Percentiles rank a stretch among this genome's conserved stretches.
Conservation (phyloP, 2,329 filamentous ascomycete species). For the Arthrobotrys pseudoclavata region DNA sequence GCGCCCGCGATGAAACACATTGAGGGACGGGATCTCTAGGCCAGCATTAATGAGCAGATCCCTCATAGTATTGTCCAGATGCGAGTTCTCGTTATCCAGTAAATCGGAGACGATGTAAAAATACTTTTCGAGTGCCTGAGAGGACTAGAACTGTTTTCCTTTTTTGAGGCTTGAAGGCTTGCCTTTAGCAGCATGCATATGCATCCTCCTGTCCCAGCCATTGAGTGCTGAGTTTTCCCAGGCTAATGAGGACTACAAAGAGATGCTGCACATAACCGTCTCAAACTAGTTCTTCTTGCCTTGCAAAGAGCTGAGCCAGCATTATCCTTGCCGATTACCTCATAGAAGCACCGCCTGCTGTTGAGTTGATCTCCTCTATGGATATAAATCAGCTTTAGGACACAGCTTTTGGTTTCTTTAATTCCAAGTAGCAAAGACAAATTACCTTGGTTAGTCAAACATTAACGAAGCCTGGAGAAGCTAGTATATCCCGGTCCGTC, state of each 20-base stretch:
- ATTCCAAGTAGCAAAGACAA: conserved; percentile 5
- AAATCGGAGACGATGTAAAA: conserved; percentile 55
- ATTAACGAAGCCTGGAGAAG: conserved; percentile 41
- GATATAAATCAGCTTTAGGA: conserved; percentile 52
- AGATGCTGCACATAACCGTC: conserved; percentile 42
- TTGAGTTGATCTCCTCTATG: conserved; percentile 46
- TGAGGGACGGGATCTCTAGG: conserved; percentile 39
- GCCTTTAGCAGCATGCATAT: conserved; percentile 49
- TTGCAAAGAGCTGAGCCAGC: conserved; percentile 50
- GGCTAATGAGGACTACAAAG: conserved; percentile 41
- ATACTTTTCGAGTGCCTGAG: conserved; percentile 21
- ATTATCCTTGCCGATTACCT: conserved; percentile 58
- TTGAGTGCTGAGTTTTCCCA: conserved; percentile 39
- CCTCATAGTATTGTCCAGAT: conserved; percentile 57
- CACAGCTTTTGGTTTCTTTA: conserved; percentile 42
- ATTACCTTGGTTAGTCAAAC: conserved; percentile 31
- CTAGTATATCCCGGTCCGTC: conserved; percentile 39
- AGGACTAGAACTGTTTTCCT: conserved; percentile 36
- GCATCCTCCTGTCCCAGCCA: conserved; percentile 50
- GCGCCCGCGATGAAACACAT: conserved; percentile 45
- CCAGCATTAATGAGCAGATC: conserved; percentile 41
- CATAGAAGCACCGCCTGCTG: conserved; percentile 39
- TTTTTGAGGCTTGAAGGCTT: conserved; percentile 46
- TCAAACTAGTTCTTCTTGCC: conserved; percentile 46
- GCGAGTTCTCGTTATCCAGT: conserved; percentile 52